phyloP scores from a whole-genome alignment of 2,329 filamentous ascomycete genomes.

The Phialemonium atrogriseum region DNA sequence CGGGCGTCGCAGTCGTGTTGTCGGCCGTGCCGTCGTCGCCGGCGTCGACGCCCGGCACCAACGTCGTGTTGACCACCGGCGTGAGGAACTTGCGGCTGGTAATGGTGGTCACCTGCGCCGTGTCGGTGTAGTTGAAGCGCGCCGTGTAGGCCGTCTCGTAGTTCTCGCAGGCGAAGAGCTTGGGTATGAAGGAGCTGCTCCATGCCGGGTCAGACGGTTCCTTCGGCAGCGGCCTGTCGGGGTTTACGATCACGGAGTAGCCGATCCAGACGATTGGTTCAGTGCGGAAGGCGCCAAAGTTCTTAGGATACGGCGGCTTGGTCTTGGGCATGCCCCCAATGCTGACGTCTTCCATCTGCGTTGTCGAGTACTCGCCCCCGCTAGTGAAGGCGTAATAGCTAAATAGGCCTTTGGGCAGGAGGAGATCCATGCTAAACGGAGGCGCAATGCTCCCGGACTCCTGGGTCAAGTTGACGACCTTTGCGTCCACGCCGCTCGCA shows the following conservation, averaged over 20 bases:
- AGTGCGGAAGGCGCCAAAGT: conserved; percentile 27
- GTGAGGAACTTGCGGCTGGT: conserved; percentile 15
- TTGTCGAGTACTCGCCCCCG: conserved; percentile 23
- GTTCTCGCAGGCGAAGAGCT: conserved; percentile 28
- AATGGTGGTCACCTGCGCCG: conserved; percentile 19
- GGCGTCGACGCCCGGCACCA: conserved; percentile 15
- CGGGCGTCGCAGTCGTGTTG: conserved; percentile 22
- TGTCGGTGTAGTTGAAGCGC: conserved; percentile 22
- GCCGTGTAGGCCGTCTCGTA: conserved; percentile 26
- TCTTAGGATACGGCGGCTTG: conserved; percentile 17
- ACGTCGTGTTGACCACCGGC: conserved; percentile 26
- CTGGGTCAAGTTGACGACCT: conserved; percentile 11
- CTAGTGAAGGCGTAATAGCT: conserved; percentile 24
- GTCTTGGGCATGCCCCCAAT: conserved; percentile 21
- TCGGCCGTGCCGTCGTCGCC: conserved; percentile 27
- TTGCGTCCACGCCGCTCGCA: conserved; percentile 19
- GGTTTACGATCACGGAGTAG: conserved; percentile 17
- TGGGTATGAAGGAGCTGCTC: conserved; percentile 23
- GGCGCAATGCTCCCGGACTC: conserved; percentile 18
- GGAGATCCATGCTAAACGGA: conserved; percentile 22
- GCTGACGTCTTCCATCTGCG: conserved; percentile 19
- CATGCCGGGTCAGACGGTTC: conserved; percentile 17
- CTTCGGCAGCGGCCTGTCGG: conserved; percentile 11
- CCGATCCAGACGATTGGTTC: conserved; percentile 32
- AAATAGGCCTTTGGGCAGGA: conserved; percentile 22